A percentile compares a stretch with the other conserved stretches of the same genome.
These are phyloP conservation scores for Colletotrichum scovillei DNA, from an alignment of 2,329 filamentous ascomycete species.

Conservation along the genomic window DNA sequence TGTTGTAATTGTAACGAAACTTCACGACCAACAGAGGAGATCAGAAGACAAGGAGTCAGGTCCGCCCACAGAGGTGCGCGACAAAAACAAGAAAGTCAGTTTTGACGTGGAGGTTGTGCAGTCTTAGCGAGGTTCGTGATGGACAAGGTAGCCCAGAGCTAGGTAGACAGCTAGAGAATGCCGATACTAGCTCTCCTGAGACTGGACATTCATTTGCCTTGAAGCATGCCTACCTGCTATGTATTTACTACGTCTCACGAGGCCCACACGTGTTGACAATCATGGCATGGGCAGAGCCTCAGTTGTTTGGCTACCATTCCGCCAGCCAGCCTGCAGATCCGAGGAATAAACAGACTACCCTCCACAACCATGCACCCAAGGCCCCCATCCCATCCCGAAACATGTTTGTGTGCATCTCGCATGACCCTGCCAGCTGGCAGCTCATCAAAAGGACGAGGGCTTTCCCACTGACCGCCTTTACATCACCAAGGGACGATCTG, in stretches of 20 bases:
- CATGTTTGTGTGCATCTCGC: not conserved
- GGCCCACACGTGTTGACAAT: not conserved
- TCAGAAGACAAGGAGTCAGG: not conserved
- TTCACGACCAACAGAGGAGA: constrained; percentile 24
- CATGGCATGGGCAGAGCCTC: too few species aligned
- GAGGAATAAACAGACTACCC: not conserved
- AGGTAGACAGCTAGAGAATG: not conserved
- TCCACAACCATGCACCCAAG: not conserved
- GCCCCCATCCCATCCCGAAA: not conserved
- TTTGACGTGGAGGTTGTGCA: not conserved
- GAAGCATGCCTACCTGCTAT: not conserved
- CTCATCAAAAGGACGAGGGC: not conserved
- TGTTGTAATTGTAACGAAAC: constrained; percentile 37
- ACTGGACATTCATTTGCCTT: not conserved
- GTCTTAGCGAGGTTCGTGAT: not conserved
- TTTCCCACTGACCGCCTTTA: not conserved
- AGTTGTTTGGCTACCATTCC: too few species aligned
- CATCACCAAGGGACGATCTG: not conserved
- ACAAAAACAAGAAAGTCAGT: constrained; percentile 1
- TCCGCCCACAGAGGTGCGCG: constrained; percentile 5
- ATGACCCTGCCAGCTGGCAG: not conserved
- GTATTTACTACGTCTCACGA: not conserved
- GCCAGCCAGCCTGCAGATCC: too few species aligned
- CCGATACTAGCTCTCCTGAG: not conserved
- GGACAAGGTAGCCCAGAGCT: not conserved